Evolutionary conservation across 176 grass and related monocot genomes (phyloP).

Genomic region (Saccharum officinarum): DNA sequence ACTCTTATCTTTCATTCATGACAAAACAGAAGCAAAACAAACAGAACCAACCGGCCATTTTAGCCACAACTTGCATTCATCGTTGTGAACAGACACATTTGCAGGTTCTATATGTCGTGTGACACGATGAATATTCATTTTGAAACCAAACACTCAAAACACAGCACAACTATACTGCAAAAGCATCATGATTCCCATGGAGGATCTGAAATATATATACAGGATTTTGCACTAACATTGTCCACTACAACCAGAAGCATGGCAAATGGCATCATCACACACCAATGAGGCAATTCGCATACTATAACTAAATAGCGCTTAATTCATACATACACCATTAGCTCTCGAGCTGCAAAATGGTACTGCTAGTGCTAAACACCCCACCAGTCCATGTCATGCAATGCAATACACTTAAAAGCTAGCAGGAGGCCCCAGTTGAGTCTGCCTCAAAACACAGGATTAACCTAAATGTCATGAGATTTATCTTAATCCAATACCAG

Average conservation of each 20-base stretch:
- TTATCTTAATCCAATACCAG: constrained; percentile 20
- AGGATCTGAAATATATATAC: constrained; percentile 36
- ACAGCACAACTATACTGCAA: background rate
- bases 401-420: constrained; percentile 57
- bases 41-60: background rate
- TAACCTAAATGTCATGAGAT: constrained; percentile 40
- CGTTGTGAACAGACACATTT: background rate
- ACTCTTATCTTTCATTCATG: background rate
- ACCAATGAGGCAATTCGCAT: constrained; percentile 11
- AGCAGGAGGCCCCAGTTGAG: constrained; percentile 36
- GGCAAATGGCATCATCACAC: background rate
- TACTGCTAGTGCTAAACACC: constrained; percentile 49
- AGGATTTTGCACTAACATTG: constrained; percentile 16
- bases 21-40: background rate
- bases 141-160: background rate
- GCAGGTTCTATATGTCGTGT: background rate
- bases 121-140: background rate
- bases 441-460: constrained; percentile 43
- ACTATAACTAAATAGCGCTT: constrained; percentile 19
- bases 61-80: background rate
- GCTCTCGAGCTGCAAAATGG: constrained; percentile 49
- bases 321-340: constrained; percentile 45
- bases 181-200: constrained; percentile 26
- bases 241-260: constrained; percentile 12
- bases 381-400: constrained; percentile 33